These are phyloP conservation scores for Sporothrix brasiliensis DNA, from an alignment of 2,329 filamentous ascomycete genomes.

Conservation along the genomic window DNA sequence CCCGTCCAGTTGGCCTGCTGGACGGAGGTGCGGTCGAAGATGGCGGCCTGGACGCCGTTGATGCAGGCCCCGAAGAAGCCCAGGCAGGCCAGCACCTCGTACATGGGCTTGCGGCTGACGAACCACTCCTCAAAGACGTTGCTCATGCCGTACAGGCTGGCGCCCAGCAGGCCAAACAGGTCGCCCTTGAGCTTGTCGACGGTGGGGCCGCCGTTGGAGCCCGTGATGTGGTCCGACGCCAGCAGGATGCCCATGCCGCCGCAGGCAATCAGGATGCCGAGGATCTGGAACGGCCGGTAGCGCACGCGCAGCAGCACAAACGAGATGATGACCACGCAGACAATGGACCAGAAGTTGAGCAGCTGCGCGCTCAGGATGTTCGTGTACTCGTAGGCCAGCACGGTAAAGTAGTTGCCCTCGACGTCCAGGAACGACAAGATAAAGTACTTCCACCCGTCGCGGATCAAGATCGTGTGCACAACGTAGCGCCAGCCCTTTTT, in stretches of 20 bases:
- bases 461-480: slow-evolving; percentile 58
- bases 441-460: slow-evolving; percentile 90
- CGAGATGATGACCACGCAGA: slow-evolving; percentile 83
- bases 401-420: slow-evolving; percentile 96
- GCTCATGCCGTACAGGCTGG: slow-evolving; percentile 85
- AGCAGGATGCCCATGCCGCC: slow-evolving; percentile 88
- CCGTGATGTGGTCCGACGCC: slow-evolving; percentile 82
- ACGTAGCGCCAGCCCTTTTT: slow-evolving; percentile 76
- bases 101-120: slow-evolving; percentile 81
- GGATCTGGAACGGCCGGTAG: slow-evolving; percentile 80
- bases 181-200: slow-evolving; percentile 85
- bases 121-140: slow-evolving; percentile 96
- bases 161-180: slow-evolving; percentile 84
- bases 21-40: slow-evolving; percentile 84
- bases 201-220: slow-evolving; percentile 67
- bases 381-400: slow-evolving; percentile 89
- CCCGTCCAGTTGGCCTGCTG: slow-evolving; percentile 64
- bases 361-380: slow-evolving; percentile 91
- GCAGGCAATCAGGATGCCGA: slow-evolving; percentile 86
- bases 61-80: slow-evolving; percentile 86
- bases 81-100: slow-evolving; percentile 91
- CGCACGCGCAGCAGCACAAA: slow-evolving; percentile 82
- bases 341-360: slow-evolving; percentile 98
- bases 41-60: slow-evolving; percentile 86
- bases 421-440: slow-evolving; percentile 93